phyloP scores from a whole-genome alignment of 1,284 basidiomycete genomes.

The Wallemia ichthyophaga region DNA sequence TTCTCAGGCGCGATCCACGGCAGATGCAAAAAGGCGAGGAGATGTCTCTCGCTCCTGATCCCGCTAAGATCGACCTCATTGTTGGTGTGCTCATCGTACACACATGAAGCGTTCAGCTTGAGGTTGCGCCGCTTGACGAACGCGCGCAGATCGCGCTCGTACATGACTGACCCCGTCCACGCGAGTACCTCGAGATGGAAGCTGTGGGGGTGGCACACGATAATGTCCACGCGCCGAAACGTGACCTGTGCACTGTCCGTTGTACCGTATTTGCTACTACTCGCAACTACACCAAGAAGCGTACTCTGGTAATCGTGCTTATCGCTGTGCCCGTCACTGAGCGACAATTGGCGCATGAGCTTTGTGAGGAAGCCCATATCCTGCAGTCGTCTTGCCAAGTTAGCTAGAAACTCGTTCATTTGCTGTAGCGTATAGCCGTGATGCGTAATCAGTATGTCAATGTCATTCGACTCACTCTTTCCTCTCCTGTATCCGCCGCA shows the following conservation, averaged over 20 bases:
- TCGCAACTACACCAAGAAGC: background rate
- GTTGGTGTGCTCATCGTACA: background rate
- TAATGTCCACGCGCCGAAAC: background rate
- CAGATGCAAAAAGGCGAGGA: background rate
- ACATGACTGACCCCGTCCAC: background rate
- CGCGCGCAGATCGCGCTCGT: background rate
- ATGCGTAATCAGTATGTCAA: background rate
- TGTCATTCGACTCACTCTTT: background rate
- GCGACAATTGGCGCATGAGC: background rate
- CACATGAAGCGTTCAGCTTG: background rate
- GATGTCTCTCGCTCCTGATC: background rate
- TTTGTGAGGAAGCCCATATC: background rate
- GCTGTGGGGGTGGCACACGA: background rate
- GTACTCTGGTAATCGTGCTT: background rate
- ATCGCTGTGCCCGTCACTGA: background rate
- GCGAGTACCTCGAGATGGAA: background rate
- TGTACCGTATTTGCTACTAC: background rate
- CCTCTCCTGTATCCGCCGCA: background rate
- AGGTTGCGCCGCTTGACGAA: background rate
- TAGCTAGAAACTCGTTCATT: background rate
- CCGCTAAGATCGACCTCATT: background rate
- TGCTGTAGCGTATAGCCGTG: background rate
- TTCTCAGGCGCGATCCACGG: background rate
- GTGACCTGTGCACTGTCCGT: background rate
- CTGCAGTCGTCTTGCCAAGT: background rate